A percentile compares a stretch with the other conserved stretches of the same genome.
Conservation (phyloP, 768 basidiomycete genomes). For the Cyathus striatus region DNA sequence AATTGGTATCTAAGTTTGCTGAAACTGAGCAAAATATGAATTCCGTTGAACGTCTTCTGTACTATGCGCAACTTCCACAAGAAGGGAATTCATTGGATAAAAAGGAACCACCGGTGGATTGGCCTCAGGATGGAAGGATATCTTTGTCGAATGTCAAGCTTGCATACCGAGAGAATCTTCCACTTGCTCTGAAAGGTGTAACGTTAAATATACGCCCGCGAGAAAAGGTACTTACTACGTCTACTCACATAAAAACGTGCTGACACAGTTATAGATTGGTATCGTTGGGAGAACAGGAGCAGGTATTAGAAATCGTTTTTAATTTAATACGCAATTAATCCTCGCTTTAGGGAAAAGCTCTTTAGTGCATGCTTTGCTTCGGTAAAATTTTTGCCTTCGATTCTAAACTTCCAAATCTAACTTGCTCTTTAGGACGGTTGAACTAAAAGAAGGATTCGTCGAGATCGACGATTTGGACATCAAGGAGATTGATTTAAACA, state of each 20-base stretch:
- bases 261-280: constrained; percentile 5
- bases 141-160: constrained; percentile 52
- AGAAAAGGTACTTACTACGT: constrained; percentile 48
- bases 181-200: constrained; percentile 58
- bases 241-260: neutral
- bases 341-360: too few species aligned
- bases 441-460: constrained; percentile 52
- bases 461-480: constrained; percentile 54
- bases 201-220: constrained; percentile 51
- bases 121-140: constrained; percentile 50
- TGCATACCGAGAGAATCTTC: constrained; percentile 57
- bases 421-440: constrained; percentile 50
- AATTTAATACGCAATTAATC: too few species aligned
- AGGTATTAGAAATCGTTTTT: too few species aligned
- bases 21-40: constrained; percentile 70
- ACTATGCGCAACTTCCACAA: constrained; percentile 56
- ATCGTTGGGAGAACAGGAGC: constrained; percentile 10
- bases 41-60: constrained; percentile 63
- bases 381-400: constrained; percentile 26
- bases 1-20: constrained; percentile 52
- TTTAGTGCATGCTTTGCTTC: constrained; percentile 50
- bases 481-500: constrained; percentile 47
- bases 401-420: too few species aligned
- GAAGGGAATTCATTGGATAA: constrained; percentile 44
- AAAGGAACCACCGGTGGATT: constrained; percentile 40